A percentile compares a stretch with the other conserved stretches of the same genome.
These are phyloP conservation scores for Eutrema japonicum DNA, from an alignment of 345 rosid genomes.

Conservation along the genomic window DNA sequence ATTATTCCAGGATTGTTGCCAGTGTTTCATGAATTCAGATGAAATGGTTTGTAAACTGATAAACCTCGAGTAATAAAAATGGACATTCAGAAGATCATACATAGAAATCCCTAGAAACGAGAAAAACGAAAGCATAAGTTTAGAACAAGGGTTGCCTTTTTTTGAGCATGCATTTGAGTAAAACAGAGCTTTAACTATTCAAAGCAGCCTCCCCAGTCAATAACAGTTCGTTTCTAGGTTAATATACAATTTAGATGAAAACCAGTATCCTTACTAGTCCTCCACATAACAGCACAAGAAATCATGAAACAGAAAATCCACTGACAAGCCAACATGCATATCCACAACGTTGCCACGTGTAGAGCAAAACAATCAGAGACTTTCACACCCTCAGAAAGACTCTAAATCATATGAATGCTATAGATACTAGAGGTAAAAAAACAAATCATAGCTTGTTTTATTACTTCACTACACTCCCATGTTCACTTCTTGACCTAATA, in stretches of 20 bases:
- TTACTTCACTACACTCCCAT: neutral
- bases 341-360: slow-evolving; percentile 18
- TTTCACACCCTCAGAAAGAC: neutral
- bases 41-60: neutral
- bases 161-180: slow-evolving; percentile 26
- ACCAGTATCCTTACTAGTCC: slow-evolving; percentile 10
- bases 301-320: slow-evolving; percentile 15
- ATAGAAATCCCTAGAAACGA: slow-evolving; percentile 8
- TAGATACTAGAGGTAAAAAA: neutral
- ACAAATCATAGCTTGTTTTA: neutral
- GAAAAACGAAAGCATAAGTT: slow-evolving; percentile 7
- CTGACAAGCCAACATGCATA: slow-evolving; percentile 10
- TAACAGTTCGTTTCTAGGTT: slow-evolving; percentile 14
- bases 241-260: slow-evolving; percentile 9
- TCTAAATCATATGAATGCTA: slow-evolving; percentile 19
- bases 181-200: neutral
- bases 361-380: slow-evolving; percentile 9
- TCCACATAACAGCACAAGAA: neutral
- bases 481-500: neutral
- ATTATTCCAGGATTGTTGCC: slow-evolving; percentile 5
- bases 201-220: slow-evolving; percentile 20
- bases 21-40: slow-evolving; percentile 7
- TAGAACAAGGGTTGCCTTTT: slow-evolving; percentile 11
- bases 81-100: slow-evolving; percentile 23
- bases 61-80: slow-evolving; percentile 1